These are phyloP conservation scores for Malassezia furfur DNA, from an alignment of 1,284 basidiomycete genomes.

Conservation along the genomic window DNA sequence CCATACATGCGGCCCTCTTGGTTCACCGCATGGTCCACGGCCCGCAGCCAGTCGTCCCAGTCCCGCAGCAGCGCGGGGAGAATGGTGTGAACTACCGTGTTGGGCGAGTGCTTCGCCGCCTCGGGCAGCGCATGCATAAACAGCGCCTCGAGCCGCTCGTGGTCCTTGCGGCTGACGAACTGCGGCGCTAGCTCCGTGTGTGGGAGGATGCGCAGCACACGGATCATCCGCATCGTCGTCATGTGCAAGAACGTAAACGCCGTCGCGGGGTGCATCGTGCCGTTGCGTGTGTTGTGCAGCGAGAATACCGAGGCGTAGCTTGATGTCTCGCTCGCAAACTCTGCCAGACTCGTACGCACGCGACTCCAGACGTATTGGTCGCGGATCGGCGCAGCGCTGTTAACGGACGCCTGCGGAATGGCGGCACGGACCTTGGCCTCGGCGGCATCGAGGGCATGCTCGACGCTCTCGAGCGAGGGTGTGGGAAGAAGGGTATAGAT, in stretches of 20 bases:
- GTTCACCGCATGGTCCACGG: constrained; percentile 33
- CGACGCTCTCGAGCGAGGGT: constrained; percentile 22
- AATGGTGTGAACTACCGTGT: constrained; percentile 30
- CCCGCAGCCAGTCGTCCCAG: constrained; percentile 31
- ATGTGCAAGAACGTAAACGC: constrained; percentile 32
- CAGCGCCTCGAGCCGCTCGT: neutral
- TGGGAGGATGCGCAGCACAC: constrained; percentile 28
- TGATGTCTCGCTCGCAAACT: constrained; percentile 26
- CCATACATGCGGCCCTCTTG: constrained; percentile 40
- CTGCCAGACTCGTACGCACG: constrained; percentile 27
- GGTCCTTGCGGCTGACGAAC: too few relatives aligned
- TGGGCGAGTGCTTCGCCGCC: constrained; percentile 16
- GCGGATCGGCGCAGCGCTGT: constrained; percentile 17
- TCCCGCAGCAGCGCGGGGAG: constrained; percentile 34
- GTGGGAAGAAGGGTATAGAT: constrained; percentile 37
- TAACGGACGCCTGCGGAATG: constrained; percentile 23
- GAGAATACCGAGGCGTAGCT: constrained; percentile 33
- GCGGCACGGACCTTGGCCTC: constrained; percentile 19
- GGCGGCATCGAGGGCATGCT: constrained; percentile 9
- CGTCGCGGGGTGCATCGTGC: constrained; percentile 28
- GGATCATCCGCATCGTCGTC: constrained; percentile 30
- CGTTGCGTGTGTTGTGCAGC: constrained; percentile 2
- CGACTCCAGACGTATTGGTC: constrained; percentile 39
- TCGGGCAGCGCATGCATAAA: neutral
- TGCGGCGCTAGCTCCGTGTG: neutral